A percentile compares a stretch with the other conserved stretches of the same genome.
These are phyloP conservation scores for Cyclanthera cordifolia DNA, from an alignment of 306 rosid species.

Conservation along the genomic window DNA sequence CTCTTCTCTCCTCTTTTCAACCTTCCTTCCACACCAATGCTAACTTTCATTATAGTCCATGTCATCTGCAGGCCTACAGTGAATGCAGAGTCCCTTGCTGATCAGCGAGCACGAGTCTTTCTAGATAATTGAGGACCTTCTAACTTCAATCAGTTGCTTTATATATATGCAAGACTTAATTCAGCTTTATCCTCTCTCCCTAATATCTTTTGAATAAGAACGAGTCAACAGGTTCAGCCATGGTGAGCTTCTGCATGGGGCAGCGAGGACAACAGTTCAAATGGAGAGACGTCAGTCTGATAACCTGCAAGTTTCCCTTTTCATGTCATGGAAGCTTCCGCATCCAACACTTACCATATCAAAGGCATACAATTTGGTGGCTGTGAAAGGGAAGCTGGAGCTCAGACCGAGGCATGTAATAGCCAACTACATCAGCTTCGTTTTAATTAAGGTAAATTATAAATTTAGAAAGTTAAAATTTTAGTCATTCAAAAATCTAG, in stretches of 20 bases:
- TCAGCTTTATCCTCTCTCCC: not conserved
- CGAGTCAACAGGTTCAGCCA: conserved; percentile 10
- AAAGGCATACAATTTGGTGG: conserved; percentile 4
- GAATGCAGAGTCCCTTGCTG: not conserved
- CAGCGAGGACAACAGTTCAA: conserved; percentile 9
- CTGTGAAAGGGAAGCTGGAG: conserved; percentile 5
- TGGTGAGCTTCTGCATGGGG: not conserved
- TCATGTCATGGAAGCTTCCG: conserved; percentile 5
- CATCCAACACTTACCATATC: not conserved
- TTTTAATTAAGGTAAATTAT: too few relatives aligned
- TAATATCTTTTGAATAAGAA: not conserved
- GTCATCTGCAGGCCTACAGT: conserved; percentile 4
- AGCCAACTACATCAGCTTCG: too few relatives aligned
- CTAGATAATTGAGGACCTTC: not conserved
- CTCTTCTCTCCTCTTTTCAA: too few relatives aligned
- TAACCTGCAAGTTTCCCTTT: not conserved
- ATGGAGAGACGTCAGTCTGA: conserved; percentile 1
- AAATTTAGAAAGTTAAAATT: too few relatives aligned
- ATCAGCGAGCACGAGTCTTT: conserved; percentile 4
- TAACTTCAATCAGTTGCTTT: not conserved
- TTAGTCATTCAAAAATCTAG: too few relatives aligned
- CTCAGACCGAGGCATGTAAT: not conserved
- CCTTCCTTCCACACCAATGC: too few relatives aligned
- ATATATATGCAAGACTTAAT: not conserved
- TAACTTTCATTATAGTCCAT: not conserved